phyloP scores from a whole-genome alignment of 192 early-diverging fungal genomes.

The Coemansia sp. region DNA sequence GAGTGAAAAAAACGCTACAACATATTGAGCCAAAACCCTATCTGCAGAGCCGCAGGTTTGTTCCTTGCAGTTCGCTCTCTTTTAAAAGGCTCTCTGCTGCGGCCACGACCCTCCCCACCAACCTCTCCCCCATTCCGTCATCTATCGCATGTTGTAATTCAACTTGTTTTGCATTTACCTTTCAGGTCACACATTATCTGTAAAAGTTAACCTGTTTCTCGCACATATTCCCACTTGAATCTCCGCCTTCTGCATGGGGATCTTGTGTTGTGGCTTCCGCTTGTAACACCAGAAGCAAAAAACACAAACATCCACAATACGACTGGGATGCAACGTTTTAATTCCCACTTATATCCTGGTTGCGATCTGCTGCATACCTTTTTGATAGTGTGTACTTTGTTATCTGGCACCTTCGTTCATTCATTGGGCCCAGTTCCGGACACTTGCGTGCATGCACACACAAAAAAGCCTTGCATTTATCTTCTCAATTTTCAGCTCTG shows the following conservation, averaged over 20 bases:
- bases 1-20: not conserved
- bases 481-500: not conserved
- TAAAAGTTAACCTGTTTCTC: not conserved
- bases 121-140: slow-evolving; percentile 1
- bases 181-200: not conserved
- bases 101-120: slow-evolving; percentile 5
- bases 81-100: not conserved
- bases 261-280: not conserved
- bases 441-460: too few relatives aligned
- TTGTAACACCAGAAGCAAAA: not conserved
- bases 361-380: not conserved
- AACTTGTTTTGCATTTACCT: not conserved
- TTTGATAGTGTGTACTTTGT: not conserved
- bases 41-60: not conserved
- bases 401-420: too few relatives aligned
- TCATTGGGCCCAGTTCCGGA: too few relatives aligned
- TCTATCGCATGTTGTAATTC: not conserved
- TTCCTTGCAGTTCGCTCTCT: not conserved
- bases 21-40: not conserved
- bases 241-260: not conserved
- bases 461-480: not conserved
- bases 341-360: not conserved
- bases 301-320: not conserved
- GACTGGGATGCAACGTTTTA: not conserved
- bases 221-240: not conserved